Base-by-base conservation (phyloP, 495 filamentous ascomycete species). In the Neurospora tetrasperma region DNA sequence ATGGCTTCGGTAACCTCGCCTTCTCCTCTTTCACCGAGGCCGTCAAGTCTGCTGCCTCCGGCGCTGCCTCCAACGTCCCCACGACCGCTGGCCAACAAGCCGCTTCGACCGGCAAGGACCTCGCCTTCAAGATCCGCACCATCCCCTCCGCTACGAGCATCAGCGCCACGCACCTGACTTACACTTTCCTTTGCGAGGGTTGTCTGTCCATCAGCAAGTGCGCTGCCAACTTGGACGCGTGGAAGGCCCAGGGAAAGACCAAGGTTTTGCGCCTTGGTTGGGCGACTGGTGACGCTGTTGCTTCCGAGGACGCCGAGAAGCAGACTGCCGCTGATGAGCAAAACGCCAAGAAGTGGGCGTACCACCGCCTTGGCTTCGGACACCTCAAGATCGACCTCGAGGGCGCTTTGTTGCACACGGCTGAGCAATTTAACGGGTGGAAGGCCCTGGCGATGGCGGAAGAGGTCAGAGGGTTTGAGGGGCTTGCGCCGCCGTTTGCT, bases 111-210 rank as follows among this genome's bases (percentile, higher is more conserved):
- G 78, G 76, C 7, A 9, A 66, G 3, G 54, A 66, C 0, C 6
- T 66, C 0, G 16, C 43, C 5, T 79, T 79, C 40, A 18, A 73
- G 1, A 46, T 78, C 12, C 42, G 72, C 5, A 73, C 76, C 3
- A 79, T 79, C 48, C 43, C 69, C 9, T 54, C 46, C 0, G 78
- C 20, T 0, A 77, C 76, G 0, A 18, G 5, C 10, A 75, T 75
- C 27, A 78, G 73, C 71, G 68, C 54, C 23, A 76, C 74, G 2
- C 69, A 72, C 9, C 43, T 78, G 1, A 76, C 78, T 0, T 78
- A 76, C 71, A 78, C 78, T 0, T 78, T 79, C 71, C 7, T 79
- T 0, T 79, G 76, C 69, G 78, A 78, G 23, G 73, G 74, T 0
- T 79, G 78, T 40, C 20, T 79, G 2, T 72, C 76, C 11, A 48